A percentile compares a stretch with the other conserved stretches of the same genome.
These are phyloP conservation scores for Tinospora cordifolia DNA, from an alignment of 164 flowering plant genomes.

Conservation along the genomic window DNA sequence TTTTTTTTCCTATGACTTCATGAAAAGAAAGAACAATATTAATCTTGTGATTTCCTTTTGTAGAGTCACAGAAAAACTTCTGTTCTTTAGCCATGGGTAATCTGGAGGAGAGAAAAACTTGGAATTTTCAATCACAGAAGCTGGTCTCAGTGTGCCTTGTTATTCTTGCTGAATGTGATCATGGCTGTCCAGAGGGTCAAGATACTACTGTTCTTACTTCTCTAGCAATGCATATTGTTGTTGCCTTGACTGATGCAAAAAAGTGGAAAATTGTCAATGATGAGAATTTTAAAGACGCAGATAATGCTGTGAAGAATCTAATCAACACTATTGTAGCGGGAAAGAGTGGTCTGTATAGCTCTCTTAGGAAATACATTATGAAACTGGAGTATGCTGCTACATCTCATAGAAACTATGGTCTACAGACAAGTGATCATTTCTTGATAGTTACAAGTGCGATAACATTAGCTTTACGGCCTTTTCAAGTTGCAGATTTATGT, in stretches of 20 bases:
- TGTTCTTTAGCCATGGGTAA: conserved; percentile 64
- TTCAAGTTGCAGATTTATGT: conserved; percentile 32
- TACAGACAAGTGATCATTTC: conserved; percentile 48
- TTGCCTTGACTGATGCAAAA: conserved; percentile 64
- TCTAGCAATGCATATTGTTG: conserved; percentile 61
- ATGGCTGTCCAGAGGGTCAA: conserved; percentile 21
- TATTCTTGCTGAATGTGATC: conserved; percentile 49
- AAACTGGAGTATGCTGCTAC: conserved; percentile 31
- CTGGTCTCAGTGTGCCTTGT: conserved; percentile 56
- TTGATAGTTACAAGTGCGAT: conserved; percentile 79
- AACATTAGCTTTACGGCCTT: conserved; percentile 77
- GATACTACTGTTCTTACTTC: conserved; percentile 42
- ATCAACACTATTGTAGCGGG: conserved; percentile 42
- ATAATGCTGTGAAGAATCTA: conserved; percentile 44
- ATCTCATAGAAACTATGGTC: conserved; percentile 15
- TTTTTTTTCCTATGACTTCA: not conserved
- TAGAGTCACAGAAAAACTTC: conserved; percentile 60
- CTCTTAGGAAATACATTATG: conserved; percentile 54
- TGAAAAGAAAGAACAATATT: not conserved
- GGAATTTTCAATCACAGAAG: conserved; percentile 66
- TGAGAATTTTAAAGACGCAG: conserved; percentile 34
- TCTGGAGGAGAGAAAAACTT: conserved; percentile 54
- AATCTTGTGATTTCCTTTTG: conserved; percentile 10
- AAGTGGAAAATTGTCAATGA: conserved; percentile 51
- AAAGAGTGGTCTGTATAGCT: conserved; percentile 45